These are phyloP conservation scores for Cordia subcordata DNA, from an alignment of 257 asterid species.

Conservation along the genomic window DNA sequence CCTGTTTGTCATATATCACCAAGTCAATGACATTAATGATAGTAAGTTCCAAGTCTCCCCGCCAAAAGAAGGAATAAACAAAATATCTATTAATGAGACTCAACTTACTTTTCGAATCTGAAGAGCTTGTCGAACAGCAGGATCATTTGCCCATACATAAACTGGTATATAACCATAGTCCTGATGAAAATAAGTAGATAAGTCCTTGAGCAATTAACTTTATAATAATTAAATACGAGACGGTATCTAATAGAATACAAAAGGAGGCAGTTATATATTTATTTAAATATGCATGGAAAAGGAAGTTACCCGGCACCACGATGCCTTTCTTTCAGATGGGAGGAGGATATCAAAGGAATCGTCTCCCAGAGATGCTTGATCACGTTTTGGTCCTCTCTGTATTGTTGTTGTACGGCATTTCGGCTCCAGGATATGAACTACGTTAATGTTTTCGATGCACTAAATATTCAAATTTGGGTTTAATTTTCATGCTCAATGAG, in stretches of 20 bases:
- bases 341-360: conserved; percentile 15
- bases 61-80: too few species aligned
- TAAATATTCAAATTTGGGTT: not conserved
- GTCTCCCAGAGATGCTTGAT: conserved; percentile 8
- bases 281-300: not conserved
- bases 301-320: conserved; percentile 34
- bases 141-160: conserved; percentile 19
- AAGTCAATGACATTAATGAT: not conserved
- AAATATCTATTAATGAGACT: too few species aligned
- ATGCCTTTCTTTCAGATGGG: conserved; percentile 10
- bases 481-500: not conserved
- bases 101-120: conserved; percentile 14
- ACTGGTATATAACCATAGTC: not conserved
- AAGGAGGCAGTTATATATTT: not conserved
- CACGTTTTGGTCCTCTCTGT: conserved; percentile 5
- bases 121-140: conserved; percentile 16
- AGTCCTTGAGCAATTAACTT: too few species aligned
- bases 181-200: conserved; percentile 12
- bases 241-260: not conserved
- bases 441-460: not conserved
- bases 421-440: conserved; percentile 27
- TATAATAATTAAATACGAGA: too few species aligned
- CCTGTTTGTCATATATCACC: conserved; percentile 8
- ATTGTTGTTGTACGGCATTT: conserved; percentile 22
- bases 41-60: not conserved